Evolutionary conservation across 345 rosid species (phyloP).

Genomic region (Diplotaxis tenuifolia): DNA sequence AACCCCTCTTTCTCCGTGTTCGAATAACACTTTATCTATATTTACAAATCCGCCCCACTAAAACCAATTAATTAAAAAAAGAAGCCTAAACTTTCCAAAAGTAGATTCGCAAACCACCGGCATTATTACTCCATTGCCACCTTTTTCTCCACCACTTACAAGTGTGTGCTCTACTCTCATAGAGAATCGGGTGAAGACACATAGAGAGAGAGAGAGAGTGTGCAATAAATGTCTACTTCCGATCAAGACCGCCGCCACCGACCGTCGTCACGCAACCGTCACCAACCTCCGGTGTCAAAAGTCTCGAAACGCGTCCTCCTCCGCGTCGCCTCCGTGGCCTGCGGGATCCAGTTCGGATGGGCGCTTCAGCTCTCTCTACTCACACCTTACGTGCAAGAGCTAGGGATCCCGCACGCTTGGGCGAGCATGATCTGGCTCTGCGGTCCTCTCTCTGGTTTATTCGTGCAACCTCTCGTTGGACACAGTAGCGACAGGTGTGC

Average conservation of each 20-base stretch:
- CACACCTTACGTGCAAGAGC: conserved; percentile 97
- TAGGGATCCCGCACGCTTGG: conserved; percentile 87
- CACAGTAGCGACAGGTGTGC: conserved; percentile 84
- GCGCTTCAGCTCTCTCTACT: conserved; percentile 95
- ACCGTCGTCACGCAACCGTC: conserved; percentile 21
- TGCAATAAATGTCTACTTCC: conserved; percentile 18
- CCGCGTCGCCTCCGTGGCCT: conserved; percentile 86
- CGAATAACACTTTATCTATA: too few relatives aligned
- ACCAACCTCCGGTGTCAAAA: conserved; percentile 27
- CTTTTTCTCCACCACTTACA: conserved; percentile 10
- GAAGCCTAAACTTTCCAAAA: background rate
- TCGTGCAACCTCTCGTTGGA: conserved; percentile 92
- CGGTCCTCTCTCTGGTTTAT: conserved; percentile 87
- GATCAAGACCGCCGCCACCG: conserved; percentile 41
- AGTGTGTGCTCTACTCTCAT: background rate
- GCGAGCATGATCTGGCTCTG: conserved; percentile 97
- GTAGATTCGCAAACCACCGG: conserved; percentile 11
- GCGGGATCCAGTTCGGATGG: conserved; percentile 98
- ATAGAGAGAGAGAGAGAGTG: background rate
- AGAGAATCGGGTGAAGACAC: background rate
- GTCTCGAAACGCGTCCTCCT: conserved; percentile 65
- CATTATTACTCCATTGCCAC: conserved; percentile 4
- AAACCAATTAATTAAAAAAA: background rate
- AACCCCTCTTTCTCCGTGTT: too few relatives aligned
- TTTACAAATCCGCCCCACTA: too few relatives aligned